phyloP scores from a whole-genome alignment of 805 yeast species.

The Candida michaelii region DNA sequence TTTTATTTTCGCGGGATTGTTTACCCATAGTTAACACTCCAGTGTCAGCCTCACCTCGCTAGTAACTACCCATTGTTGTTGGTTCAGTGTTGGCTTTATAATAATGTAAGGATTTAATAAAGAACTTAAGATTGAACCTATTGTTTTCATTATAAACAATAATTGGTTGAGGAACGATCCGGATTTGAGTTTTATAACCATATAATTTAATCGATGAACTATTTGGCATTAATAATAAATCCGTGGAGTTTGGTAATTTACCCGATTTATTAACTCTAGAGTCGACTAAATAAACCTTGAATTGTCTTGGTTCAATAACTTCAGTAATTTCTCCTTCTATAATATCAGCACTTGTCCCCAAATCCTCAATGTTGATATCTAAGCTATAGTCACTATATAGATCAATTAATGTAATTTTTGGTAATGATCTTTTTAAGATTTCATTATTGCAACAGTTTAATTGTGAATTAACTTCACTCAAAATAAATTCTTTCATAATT shows the following conservation, averaged over 20 bases:
- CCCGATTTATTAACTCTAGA: background rate
- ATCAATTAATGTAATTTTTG: slow-evolving; percentile 19
- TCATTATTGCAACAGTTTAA: slow-evolving; percentile 12
- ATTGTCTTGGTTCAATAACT: slow-evolving; percentile 1
- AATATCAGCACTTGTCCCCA: background rate
- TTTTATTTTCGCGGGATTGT: slow-evolving; percentile 5
- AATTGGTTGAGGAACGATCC: background rate
- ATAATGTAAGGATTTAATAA: slow-evolving; percentile 10
- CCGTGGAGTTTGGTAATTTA: slow-evolving; percentile 7
- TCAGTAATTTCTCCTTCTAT: slow-evolving; percentile 1
- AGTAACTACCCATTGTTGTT: background rate
- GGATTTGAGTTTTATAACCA: slow-evolving; percentile 1
- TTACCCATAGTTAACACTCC: background rate
- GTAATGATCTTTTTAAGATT: slow-evolving; percentile 15
- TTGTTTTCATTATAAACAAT: slow-evolving; percentile 4
- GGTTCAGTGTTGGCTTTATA: background rate
- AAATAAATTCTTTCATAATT: slow-evolving; percentile 7
- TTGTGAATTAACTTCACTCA: slow-evolving; percentile 8
- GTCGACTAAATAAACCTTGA: slow-evolving; percentile 8
- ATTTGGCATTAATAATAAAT: slow-evolving; percentile 8
- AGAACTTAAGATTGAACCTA: slow-evolving; percentile 9
- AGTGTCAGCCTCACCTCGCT: background rate
- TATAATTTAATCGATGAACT: background rate
- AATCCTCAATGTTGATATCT: background rate
- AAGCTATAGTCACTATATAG: slow-evolving; percentile 1